A percentile compares a stretch with the other conserved stretches of the same genome.
phyloP scores from a whole-genome alignment of 768 basidiomycete genomes.

The Russula emetica region DNA sequence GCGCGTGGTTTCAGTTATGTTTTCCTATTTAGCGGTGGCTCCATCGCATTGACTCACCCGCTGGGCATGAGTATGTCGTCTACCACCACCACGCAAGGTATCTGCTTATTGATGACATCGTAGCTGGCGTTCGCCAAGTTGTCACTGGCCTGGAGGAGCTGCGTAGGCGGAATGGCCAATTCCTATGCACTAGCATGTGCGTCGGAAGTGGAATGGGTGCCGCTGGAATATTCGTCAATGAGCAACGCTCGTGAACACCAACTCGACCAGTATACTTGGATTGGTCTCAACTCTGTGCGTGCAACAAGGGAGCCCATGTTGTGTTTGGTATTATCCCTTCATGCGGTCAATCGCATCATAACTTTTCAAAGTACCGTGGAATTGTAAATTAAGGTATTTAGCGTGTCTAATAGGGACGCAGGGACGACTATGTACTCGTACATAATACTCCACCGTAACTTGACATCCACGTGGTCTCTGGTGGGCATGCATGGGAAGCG shows the following conservation, averaged over 20 bases:
- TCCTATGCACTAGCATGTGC: conserved; percentile 81
- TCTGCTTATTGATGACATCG: conserved; percentile 8
- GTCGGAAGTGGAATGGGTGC: conserved; percentile 89
- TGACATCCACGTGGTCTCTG: not conserved
- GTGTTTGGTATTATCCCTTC: not conserved
- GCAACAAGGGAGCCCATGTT: not conserved
- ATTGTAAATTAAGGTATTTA: not conserved
- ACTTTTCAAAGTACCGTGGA: not conserved
- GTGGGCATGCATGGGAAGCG: not conserved
- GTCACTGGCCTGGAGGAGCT: conserved; percentile 85
- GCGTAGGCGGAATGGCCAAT: conserved; percentile 56
- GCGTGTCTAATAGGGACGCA: not conserved
- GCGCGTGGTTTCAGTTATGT: not conserved
- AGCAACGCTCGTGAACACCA: conserved; percentile 31
- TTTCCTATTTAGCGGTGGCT: conserved; percentile 58
- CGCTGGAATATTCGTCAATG: conserved; percentile 75
- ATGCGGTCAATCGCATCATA: not conserved
- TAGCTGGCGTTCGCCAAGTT: conserved; percentile 82
- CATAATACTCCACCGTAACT: not conserved
- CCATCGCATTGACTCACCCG: conserved; percentile 80
- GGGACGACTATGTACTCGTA: too few species aligned
- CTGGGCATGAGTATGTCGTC: conserved; percentile 70
- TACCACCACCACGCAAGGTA: conserved; percentile 20
- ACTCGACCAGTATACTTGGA: not conserved
- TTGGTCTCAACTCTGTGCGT: not conserved